Evolutionary conservation across 75 land plant genomes (phyloP).

Genomic region (Picea sitchensis): DNA sequence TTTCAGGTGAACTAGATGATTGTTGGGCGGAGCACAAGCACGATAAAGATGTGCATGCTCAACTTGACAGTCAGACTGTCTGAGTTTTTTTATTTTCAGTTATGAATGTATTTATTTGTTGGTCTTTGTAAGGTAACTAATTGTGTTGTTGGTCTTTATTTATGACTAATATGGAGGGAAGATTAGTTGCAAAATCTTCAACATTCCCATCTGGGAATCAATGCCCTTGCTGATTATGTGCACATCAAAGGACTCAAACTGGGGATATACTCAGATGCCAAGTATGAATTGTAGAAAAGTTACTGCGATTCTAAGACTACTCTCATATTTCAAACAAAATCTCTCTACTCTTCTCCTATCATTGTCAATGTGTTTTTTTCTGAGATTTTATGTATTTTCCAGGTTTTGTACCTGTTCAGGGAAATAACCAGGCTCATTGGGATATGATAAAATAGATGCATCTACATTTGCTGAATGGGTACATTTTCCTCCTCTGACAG

Average conservation of each 20-base stretch:
- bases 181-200: conserved; percentile 20
- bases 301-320: background rate
- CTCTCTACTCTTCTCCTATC: background rate
- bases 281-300: conserved; percentile 18
- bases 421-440: conserved; percentile 45
- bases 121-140: background rate
- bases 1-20: too few relatives aligned
- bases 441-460: conserved; percentile 21
- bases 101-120: too few relatives aligned
- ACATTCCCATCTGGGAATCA: conserved; percentile 47
- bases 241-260: too few relatives aligned
- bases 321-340: background rate
- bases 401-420: conserved; percentile 29
- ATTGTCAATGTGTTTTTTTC: background rate
- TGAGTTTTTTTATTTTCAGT: background rate
- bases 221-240: too few relatives aligned
- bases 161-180: conserved; percentile 19
- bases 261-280: background rate
- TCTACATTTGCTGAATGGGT: too few relatives aligned
- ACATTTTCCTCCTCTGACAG: too few relatives aligned
- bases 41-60: conserved; percentile 24
- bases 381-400: background rate
- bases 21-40: conserved; percentile 27
- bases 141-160: too few relatives aligned
- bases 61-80: background rate